Evolutionary conservation across 805 yeast species (phyloP), one percentile per base, ranked within the genome.

Genomic region (Dipodascopsis uninucleata): DNA sequence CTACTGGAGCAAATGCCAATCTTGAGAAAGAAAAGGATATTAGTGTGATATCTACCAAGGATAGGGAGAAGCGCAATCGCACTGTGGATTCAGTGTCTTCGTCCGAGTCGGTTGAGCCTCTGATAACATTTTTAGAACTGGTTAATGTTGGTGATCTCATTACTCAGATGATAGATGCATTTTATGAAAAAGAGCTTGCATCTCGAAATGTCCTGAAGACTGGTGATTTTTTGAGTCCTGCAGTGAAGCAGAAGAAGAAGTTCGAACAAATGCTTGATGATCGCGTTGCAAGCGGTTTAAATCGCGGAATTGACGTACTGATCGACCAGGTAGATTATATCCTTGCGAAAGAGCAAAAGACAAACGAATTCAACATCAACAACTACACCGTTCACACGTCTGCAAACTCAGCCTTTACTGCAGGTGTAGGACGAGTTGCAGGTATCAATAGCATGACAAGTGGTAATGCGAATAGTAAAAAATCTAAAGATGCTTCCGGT

Each of bases 111-210:
- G 57, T 55, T 31, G 94, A 84, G 52, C 97, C 97, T 0, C 70
- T 90, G 41, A 82, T 82, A 0, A 78, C 85, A 35, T 90, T 93
- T 57, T 83, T 94, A 14, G 97, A 90, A 61, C 72, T 93, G 45
- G 93, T 93, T 28, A 93, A 89, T 57, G 81, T 86, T 48, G 97
- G 96, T 3, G 98, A 90, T 63, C 69, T 90, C 45, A 85, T 93
- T 18, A 82, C 87, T 58, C 97, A 90, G 61, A 86, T 90, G 94
- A 68, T 89, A 34, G 88, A 85, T 41, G 85, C 87, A 4, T 93
- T 93, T 57, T 90, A 87, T 66, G 83, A 84, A 56, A 89, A 85
- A 61, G 97, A 90, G 61, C 72, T 90, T 54, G 71, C 70, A 1
- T 43, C 56, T 2, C 71, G 75, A 29, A 68, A 71, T 34, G 72